phyloP scores from a whole-genome alignment of 164 flowering plant genomes.

The Malania oleifera region DNA sequence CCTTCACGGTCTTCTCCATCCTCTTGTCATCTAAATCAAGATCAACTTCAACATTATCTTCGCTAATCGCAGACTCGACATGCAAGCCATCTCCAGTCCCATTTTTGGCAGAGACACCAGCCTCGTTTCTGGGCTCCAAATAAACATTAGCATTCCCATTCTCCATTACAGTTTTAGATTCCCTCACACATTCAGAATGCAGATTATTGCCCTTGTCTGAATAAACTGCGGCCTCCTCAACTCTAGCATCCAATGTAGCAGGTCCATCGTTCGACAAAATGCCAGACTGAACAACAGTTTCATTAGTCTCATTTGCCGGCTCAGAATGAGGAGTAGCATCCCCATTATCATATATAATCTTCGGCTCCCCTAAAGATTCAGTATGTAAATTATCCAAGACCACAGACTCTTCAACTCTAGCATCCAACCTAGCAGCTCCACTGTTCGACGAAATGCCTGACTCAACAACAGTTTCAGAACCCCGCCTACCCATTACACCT shows the following conservation, averaged over 20 bases:
- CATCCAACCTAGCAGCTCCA: not conserved
- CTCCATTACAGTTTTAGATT: conserved; percentile 1
- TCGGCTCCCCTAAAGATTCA: not conserved
- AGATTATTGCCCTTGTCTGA: not conserved
- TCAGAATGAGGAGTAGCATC: not conserved
- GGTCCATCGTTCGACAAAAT: conserved; percentile 19
- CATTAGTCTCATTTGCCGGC: not conserved
- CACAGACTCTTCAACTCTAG: not conserved
- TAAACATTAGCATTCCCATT: not conserved
- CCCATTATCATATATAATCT: not conserved
- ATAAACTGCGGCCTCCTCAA: conserved; percentile 6
- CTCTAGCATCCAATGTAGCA: conserved; percentile 9
- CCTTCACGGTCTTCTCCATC: conserved; percentile 18
- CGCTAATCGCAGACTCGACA: not conserved
- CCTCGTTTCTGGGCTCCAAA: not conserved
- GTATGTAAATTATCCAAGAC: too few species aligned
- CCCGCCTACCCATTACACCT: conserved; percentile 62
- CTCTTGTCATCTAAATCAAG: conserved; percentile 11
- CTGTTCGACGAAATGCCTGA: conserved; percentile 24
- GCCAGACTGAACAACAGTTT: not conserved
- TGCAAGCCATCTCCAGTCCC: not conserved
- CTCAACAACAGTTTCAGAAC: conserved; percentile 16
- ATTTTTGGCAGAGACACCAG: conserved; percentile 6
- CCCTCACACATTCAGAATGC: not conserved
- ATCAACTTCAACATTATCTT: conserved; percentile 4